Evolutionary conservation across 805 yeast species (phyloP).

Genomic region (Spathaspora passalidarum): DNA sequence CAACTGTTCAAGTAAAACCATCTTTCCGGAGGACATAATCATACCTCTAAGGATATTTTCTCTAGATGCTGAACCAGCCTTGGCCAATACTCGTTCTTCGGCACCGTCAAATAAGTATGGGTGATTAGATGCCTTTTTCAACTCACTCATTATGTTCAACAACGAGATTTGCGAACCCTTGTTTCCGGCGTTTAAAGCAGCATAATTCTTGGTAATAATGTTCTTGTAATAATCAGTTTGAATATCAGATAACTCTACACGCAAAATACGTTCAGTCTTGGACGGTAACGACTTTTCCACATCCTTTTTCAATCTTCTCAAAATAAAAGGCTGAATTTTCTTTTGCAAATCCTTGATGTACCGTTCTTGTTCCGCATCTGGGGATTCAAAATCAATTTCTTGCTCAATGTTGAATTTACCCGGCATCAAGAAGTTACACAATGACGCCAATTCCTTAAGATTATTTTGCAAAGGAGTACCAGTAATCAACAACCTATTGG

Average conservation of each 20-base stretch:
- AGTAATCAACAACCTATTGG: conserved; percentile 84
- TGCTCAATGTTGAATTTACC: conserved; percentile 87
- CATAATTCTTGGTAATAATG: conserved; percentile 85
- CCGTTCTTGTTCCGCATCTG: conserved; percentile 80
- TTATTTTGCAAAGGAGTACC: conserved; percentile 98
- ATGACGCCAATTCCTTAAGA: conserved; percentile 90
- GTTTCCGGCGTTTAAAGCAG: conserved; percentile 84
- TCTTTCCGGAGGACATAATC: conserved; percentile 97
- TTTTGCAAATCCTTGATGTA: conserved; percentile 84
- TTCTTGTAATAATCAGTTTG: conserved; percentile 95
- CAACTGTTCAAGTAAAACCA: conserved; percentile 91
- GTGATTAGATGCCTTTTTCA: conserved; percentile 95
- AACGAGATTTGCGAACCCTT: conserved; percentile 75
- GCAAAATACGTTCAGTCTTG: conserved; percentile 88
- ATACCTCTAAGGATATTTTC: conserved; percentile 84
- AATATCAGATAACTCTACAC: conserved; percentile 92
- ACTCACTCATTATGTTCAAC: conserved; percentile 89
- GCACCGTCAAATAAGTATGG: conserved; percentile 94
- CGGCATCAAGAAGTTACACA: conserved; percentile 94
- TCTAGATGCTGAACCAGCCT: conserved; percentile 58
- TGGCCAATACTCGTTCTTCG: conserved; percentile 73
- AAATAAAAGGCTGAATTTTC: conserved; percentile 85
- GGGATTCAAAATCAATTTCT: conserved; percentile 92
- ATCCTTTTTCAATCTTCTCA: conserved; percentile 92
- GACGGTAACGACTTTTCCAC: conserved; percentile 96